Evolutionary conservation across 331 rosid species (phyloP), one percentile per base, ranked within the genome.

Genomic region (Saraca asoca): DNA sequence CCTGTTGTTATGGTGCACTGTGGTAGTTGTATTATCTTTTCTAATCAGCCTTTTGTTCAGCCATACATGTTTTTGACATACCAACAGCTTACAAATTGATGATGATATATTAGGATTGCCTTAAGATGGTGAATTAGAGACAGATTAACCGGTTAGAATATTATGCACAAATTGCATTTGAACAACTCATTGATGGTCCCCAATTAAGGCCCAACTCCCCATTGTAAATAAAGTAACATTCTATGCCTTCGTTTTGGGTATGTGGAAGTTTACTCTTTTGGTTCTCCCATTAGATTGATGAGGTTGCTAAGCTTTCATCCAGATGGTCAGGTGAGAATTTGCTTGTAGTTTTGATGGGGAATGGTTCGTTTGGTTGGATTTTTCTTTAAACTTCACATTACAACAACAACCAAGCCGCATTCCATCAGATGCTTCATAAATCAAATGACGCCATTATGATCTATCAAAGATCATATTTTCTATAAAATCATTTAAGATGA

Each of bases 1-100:
- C 46, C 54, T 12, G 34, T 52, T 62, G 55, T 64, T 9, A 29
- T 56, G 33, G 20, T 65, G 79, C 72, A 15, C 66, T 66, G 35
- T 34, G 57, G 41, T 65, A 34, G 66, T 57, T 58, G 56, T 29
- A 10, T 53, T 63, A 50, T 39, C 52, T 35, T 14, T 56, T 19
- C 34, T 2, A 37, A 8, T 66, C 1, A 49, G 54, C 41, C 51
- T 66, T 55, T 61, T 60, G 66, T 70, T 35, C 35, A 7, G 61
- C 46, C 51, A 38, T 49, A 35, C 61, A 70, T 64, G 50, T 9
- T 39, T 13, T 51, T 53, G 44, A 18, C 50, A 46, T 38, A 2
- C 6, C 12, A 10, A 5, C 50, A 39, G 5, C 31, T 60, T 62
- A 55, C 69, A 60, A 68, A 42, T 55, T 37, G 29, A 49, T 46